A percentile compares a stretch with the other conserved stretches of the same genome.
These are phyloP conservation scores for Ceratobasidium theobromae DNA, from an alignment of 1,284 basidiomycete species.

Conservation along the genomic window DNA sequence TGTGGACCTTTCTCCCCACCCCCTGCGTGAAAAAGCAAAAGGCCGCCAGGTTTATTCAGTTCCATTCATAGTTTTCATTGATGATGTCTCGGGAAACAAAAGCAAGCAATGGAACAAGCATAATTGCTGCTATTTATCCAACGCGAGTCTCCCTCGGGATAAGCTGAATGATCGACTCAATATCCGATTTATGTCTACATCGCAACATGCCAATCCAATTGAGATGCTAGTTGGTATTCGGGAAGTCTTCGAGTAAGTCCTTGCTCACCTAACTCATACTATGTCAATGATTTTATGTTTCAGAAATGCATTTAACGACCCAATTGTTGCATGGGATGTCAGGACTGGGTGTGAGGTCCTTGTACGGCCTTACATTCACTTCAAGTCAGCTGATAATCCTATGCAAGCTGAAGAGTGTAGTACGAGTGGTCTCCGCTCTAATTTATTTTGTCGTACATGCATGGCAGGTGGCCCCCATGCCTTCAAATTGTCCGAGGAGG, in stretches of 20 bases:
- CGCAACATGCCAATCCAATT: slow-evolving; percentile 11
- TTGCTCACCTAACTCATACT: too few relatives aligned
- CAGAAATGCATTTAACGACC: not conserved
- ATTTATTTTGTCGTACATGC: slow-evolving; percentile 8
- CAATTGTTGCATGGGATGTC: not conserved
- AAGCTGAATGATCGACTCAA: not conserved
- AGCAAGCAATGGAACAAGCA: slow-evolving; percentile 33
- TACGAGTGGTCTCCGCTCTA: slow-evolving; percentile 4
- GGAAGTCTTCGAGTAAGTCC: not conserved
- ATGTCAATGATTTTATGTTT: too few relatives aligned
- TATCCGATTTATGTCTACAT: slow-evolving; percentile 29
- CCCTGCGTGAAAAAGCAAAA: not conserved
- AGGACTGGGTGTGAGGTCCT: not conserved
- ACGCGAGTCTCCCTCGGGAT: slow-evolving; percentile 4
- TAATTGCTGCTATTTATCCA: slow-evolving; percentile 16
- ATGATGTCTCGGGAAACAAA: slow-evolving; percentile 30
- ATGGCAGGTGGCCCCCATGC: not conserved
- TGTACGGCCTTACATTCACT: not conserved
- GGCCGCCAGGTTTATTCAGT: slow-evolving; percentile 19
- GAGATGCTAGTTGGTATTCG: slow-evolving; percentile 14
- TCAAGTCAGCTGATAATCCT: slow-evolving; percentile 13
- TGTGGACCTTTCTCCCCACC: not conserved
- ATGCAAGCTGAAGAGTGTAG: slow-evolving; percentile 28
- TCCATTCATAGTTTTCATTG: slow-evolving; percentile 21
- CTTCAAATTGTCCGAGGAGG: not conserved